A percentile compares a stretch with the other conserved stretches of the same genome.
These are phyloP conservation scores for Kwoniella dejecticola DNA, from an alignment of 768 basidiomycete species.

Conservation along the genomic window DNA sequence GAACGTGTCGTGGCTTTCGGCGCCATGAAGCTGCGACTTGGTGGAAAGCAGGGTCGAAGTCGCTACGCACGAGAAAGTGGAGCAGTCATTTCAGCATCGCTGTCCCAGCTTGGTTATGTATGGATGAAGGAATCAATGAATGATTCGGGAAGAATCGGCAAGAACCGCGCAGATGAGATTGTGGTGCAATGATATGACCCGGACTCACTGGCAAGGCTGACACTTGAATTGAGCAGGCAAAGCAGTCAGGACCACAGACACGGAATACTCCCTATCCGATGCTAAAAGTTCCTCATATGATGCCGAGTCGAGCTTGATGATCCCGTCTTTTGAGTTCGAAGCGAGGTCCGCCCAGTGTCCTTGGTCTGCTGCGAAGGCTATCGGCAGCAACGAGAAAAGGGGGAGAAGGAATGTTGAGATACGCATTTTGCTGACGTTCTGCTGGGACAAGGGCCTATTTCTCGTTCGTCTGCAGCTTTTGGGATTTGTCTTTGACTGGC, in stretches of 20 bases:
- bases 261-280: constrained; percentile 78
- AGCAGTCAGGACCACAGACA: constrained; percentile 86
- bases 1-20: constrained; percentile 63
- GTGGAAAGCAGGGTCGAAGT: constrained; percentile 82
- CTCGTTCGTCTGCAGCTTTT: neutral
- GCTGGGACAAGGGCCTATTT: neutral
- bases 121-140: no score
- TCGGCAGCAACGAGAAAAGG: constrained; percentile 17
- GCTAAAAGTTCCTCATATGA: constrained; percentile 74
- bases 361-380: constrained; percentile 35
- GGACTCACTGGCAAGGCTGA: constrained; percentile 87
- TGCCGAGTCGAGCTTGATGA: constrained; percentile 75
- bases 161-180: no score
- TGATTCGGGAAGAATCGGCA: no score
- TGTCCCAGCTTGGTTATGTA: no score
- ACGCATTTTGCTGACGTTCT: constrained; percentile 13
- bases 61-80: constrained; percentile 59
- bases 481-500: no score
- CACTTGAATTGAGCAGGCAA: constrained; percentile 78
- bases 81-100: neutral
- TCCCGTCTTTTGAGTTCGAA: constrained; percentile 66
- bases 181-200: no score
- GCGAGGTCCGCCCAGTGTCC: constrained; percentile 72
- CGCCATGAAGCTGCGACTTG: constrained; percentile 83
- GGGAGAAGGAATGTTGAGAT: constrained; percentile 7